Conservation (phyloP, 202 grass and related monocot genomes). For the Elaeis oleifera region DNA sequence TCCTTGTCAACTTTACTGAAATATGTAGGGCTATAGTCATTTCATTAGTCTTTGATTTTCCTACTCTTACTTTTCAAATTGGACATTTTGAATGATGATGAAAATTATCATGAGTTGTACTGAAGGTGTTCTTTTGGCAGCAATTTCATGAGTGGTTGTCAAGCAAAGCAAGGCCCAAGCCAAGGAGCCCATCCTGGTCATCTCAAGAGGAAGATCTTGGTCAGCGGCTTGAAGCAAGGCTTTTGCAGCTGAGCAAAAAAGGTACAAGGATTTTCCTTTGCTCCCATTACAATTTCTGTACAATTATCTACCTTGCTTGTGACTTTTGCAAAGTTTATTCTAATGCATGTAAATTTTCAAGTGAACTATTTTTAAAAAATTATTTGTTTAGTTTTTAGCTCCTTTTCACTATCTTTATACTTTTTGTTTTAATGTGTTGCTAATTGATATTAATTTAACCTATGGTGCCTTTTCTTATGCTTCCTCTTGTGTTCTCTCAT, state of each 20-base stretch:
- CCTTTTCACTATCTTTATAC: too few species aligned
- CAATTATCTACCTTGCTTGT: neutral
- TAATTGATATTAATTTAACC: too few species aligned
- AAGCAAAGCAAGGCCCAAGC: conserved; percentile 89
- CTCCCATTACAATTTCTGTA: neutral
- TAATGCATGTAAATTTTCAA: too few species aligned
- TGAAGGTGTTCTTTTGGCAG: conserved; percentile 29
- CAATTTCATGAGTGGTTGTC: conserved; percentile 94
- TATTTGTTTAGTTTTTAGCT: too few species aligned
- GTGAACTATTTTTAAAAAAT: too few species aligned
- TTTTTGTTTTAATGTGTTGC: too few species aligned
- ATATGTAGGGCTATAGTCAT: neutral
- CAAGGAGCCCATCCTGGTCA: conserved; percentile 91
- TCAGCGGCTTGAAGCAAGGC: conserved; percentile 74
- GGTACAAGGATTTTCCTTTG: conserved; percentile 24
- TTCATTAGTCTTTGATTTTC: neutral
- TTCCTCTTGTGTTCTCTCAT: too few species aligned
- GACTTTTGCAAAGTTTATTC: neutral
- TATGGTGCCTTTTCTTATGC: too few species aligned
- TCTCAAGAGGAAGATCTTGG: conserved; percentile 93
- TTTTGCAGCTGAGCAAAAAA: conserved; percentile 96
- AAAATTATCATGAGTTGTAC: neutral
- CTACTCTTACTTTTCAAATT: neutral
- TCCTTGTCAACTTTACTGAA: neutral
- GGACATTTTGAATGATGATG: neutral